Conservation (phyloP, 1,284 basidiomycete species). For the Malassezia restricta region DNA sequence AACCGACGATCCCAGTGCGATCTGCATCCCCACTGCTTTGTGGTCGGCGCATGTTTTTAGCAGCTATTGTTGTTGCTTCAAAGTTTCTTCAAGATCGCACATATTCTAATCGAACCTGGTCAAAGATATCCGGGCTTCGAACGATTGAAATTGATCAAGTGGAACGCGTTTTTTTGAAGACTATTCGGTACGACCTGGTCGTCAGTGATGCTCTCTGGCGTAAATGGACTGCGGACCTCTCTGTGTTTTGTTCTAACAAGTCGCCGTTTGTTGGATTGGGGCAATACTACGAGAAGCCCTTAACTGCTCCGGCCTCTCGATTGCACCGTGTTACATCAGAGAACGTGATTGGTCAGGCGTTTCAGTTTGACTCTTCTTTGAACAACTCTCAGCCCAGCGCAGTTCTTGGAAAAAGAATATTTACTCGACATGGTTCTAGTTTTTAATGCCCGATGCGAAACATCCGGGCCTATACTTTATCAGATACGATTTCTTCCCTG, state of each 20-base stretch:
- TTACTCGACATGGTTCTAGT: conserved; percentile 1
- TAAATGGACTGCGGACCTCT: conserved; percentile 31
- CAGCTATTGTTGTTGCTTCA: conserved; percentile 70
- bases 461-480: background rate
- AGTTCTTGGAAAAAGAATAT: background rate
- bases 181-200: conserved; percentile 47
- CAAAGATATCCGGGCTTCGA: conserved; percentile 53
- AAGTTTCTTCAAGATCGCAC: conserved; percentile 87
- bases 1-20: conserved; percentile 5
- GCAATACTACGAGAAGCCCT: background rate
- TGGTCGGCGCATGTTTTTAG: conserved; percentile 73
- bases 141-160: conserved; percentile 47
- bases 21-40: conserved; percentile 48
- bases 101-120: conserved; percentile 79
- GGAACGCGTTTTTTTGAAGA: conserved; percentile 47
- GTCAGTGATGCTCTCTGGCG: conserved; percentile 36
- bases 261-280: background rate
- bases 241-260: background rate
- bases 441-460: background rate
- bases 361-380: conserved; percentile 8
- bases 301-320: background rate
- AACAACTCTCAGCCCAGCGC: background rate
- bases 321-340: conserved; percentile 11
- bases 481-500: background rate
- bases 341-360: conserved; percentile 14